Evolutionary conservation across 179 eudicot species (phyloP), one percentile per base, ranked within the genome.

Genomic region (Gypsophila paniculata): DNA sequence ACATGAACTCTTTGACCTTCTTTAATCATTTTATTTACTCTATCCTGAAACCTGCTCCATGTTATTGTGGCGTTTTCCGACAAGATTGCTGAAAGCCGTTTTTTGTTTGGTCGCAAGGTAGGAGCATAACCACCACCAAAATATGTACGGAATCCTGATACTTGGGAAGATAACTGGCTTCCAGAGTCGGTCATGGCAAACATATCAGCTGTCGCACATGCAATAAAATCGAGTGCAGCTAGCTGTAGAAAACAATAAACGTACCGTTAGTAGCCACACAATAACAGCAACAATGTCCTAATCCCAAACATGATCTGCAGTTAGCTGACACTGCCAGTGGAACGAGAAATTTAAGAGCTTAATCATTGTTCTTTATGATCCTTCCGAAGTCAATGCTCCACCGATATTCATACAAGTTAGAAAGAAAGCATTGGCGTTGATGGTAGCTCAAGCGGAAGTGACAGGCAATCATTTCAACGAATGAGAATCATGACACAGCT

Each of bases 111-210:
- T 68, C 93, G 81, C 80, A 93, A 76, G n/a, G 76, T 88, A 12
- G 97, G 98, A 77, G 96, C 93, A 74, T 72, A 72, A 39, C 91
- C 96, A 46, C 84, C 89, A 21, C 97, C 98, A 74, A 83, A 88
- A 76, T 93, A 93, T 54, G 89, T 85, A 22, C 98, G 83, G 69
- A 79, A 84, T 26, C 98, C 98, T 6, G 93, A 85, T 52, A 91
- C 98, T 21, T 91, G 75, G 49, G 98, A 93, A 19, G 97, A 93
- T 51, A 91, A 79, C 81, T 91, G 97, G 82, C 97, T 91, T 63
- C 98, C 97, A 4, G 98, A 88, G 72, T 93, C 98, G 6, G 98
- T 93, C 74, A 93, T 89, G 76, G 97, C 91, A 81, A 91, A 93
- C 9, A 89, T 91, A 82, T 91, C 92, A 53, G 97, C 85, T 73